Evolutionary conservation across 768 basidiomycete species (phyloP), one percentile per base, ranked within the genome.

Genomic region (Imleria badia): DNA sequence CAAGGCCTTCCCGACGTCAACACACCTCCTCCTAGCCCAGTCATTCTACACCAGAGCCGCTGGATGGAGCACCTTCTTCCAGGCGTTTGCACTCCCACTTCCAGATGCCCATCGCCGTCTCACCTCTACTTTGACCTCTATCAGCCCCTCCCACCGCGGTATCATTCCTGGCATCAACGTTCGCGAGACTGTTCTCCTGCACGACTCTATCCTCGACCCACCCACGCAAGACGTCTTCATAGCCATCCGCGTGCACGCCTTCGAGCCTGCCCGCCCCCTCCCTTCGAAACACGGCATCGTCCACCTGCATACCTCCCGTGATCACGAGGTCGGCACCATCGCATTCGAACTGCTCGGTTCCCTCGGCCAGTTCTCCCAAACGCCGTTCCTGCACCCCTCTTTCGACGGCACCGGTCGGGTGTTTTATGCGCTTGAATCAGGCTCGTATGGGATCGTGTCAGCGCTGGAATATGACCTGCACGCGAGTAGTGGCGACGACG

Each of bases 1-100:
- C 6, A 31, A 39, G 41, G 26, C 26, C 19, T 19, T 63, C 22
- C 65, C 63, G 8, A 63, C 63, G 5, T 58, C 55, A 14, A 61
- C 62, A 1, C 59, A 63, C 45, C 23, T 63, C 10, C 12, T 64
- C 6, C 19, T 65, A 8, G 40, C 59, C 12, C 19, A 31, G 34
- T 58, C 55, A 1, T 38, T 51, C 22, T 46, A 43, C 42, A 35
- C 47, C 11, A 12, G 17, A 26, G 10, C 34, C 15, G 1, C 34
- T 1, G 55, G 52, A 13, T 61, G 54, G 52, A n/a, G 9, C 20
- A 58, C 59, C 2, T 26, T 23, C 19, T 12, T 63, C 19, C 40
- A 52, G 26, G 62, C 59, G 1, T 65, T 58, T 6, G 3, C 44
- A 6, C 42, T 63, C 19, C 55, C 62, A 14, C 38, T 15, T 15